phyloP scores from a whole-genome alignment of 768 basidiomycete species.

The Amanita exitialis region DNA sequence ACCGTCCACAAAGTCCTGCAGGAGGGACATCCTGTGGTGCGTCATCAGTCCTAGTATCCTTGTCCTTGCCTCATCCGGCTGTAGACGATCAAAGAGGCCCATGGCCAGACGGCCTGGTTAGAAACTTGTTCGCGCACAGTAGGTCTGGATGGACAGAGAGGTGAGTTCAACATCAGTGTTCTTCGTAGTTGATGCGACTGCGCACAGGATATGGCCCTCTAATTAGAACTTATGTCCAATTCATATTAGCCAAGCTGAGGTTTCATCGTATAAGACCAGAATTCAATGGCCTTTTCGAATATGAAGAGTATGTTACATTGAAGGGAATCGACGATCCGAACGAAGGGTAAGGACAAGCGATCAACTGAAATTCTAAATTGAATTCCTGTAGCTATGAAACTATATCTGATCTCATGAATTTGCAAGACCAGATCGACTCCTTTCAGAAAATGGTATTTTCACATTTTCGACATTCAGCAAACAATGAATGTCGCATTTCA shows the following conservation, averaged over 20 bases:
- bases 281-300: slow-evolving; percentile 98
- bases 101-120: slow-evolving; percentile 94
- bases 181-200: slow-evolving; percentile 1
- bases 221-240: slow-evolving; percentile 93
- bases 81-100: slow-evolving; percentile 94
- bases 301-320: slow-evolving; percentile 95
- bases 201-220: slow-evolving; percentile 78
- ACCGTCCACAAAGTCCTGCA: slow-evolving; percentile 97
- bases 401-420: slow-evolving; percentile 91
- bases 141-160: slow-evolving; percentile 65
- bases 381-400: slow-evolving; percentile 75
- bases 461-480: slow-evolving; percentile 82
- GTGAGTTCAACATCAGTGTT: slow-evolving; percentile 25
- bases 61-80: slow-evolving; percentile 6
- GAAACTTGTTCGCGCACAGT: slow-evolving; percentile 94
- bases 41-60: slow-evolving; percentile 9
- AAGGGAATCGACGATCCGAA: slow-evolving; percentile 99
- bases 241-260: slow-evolving; percentile 88
- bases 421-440: slow-evolving; percentile 98
- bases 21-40: slow-evolving; percentile 91
- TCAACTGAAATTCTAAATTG: background rate
- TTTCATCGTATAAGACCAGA: slow-evolving; percentile 95
- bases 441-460: slow-evolving; percentile 98
- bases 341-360: slow-evolving; percentile 66
- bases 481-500: slow-evolving; percentile 97